phyloP scores from a whole-genome alignment of 31 red algal genomes.

The Porphyra umbilicalis region DNA sequence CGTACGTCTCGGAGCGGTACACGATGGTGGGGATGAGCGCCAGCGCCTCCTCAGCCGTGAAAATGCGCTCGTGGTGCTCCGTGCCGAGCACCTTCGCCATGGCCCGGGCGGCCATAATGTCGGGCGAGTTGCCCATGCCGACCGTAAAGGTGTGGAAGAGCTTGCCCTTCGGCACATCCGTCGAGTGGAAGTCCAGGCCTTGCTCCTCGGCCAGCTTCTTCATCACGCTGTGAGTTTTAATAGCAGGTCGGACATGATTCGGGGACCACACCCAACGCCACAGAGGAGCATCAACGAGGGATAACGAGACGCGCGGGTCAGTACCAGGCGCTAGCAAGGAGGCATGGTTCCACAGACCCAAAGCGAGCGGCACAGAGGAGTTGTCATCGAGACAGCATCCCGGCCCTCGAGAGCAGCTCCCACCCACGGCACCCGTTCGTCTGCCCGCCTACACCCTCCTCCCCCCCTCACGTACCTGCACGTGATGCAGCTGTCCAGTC shows the following conservation, averaged over 20 bases:
- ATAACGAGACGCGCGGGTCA: too few relatives aligned
- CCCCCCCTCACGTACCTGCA: not conserved
- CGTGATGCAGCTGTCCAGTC: slow-evolving; percentile 4
- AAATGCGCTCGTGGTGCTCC: slow-evolving; percentile 34
- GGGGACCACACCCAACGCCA: too few relatives aligned
- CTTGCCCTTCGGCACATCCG: not conserved
- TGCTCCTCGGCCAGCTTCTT: slow-evolving; percentile 3
- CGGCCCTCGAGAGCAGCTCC: not conserved
- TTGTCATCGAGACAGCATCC: too few relatives aligned
- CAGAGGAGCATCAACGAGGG: too few relatives aligned
- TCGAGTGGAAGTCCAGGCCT: not conserved
- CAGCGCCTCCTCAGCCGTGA: slow-evolving; percentile 29
- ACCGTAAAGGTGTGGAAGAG: slow-evolving; percentile 36
- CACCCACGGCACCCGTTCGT: not conserved
- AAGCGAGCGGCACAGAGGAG: too few relatives aligned
- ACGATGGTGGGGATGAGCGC: slow-evolving; percentile 15
- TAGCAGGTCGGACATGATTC: too few relatives aligned
- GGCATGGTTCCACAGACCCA: too few relatives aligned
- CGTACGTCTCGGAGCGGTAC: slow-evolving; percentile 46
- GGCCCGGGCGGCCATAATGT: slow-evolving; percentile 22
- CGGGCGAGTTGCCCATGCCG: slow-evolving; percentile 28
- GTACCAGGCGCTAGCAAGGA: too few relatives aligned
- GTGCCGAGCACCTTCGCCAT: slow-evolving; percentile 33
- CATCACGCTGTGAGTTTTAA: slow-evolving; percentile 17
- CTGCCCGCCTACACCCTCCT: not conserved